Evolutionary conservation across 2,329 filamentous ascomycete genomes (phyloP).

Genomic region (Monilinia aucupariae): DNA sequence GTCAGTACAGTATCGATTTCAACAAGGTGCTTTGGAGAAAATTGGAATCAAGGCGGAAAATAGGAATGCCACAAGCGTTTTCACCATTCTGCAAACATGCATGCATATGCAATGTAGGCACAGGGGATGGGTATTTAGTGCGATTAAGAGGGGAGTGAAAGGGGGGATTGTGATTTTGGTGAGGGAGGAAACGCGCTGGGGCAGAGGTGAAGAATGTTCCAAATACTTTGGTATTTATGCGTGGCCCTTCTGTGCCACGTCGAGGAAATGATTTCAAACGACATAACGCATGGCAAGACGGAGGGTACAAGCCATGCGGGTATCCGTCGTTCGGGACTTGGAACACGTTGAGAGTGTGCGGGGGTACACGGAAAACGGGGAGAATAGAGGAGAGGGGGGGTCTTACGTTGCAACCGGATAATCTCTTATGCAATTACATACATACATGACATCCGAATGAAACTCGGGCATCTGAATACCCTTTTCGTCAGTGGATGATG

Average conservation of each 20-base stretch:
- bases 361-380: constrained; percentile 1
- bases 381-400: background rate
- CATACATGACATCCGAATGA: constrained; percentile 14
- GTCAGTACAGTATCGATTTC: too few relatives aligned
- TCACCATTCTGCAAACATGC: background rate
- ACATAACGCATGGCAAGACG: background rate
- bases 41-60: background rate
- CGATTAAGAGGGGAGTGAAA: background rate
- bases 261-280: background rate
- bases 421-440: constrained; percentile 14
- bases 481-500: constrained; percentile 2
- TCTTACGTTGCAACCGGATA: constrained; percentile 7
- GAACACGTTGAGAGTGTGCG: background rate
- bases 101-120: constrained; percentile 9
- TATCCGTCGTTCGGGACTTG: constrained; percentile 1
- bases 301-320: constrained; percentile 4
- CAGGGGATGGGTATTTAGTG: constrained; percentile 2
- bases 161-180: too few relatives aligned
- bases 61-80: background rate
- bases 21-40: background rate
- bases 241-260: background rate
- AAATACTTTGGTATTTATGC: background rate
- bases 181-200: background rate
- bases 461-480: constrained; percentile 6
- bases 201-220: background rate